Base-by-base conservation (phyloP, 2,329 filamentous ascomycete genomes). In the Podosphaera leucotricha region DNA sequence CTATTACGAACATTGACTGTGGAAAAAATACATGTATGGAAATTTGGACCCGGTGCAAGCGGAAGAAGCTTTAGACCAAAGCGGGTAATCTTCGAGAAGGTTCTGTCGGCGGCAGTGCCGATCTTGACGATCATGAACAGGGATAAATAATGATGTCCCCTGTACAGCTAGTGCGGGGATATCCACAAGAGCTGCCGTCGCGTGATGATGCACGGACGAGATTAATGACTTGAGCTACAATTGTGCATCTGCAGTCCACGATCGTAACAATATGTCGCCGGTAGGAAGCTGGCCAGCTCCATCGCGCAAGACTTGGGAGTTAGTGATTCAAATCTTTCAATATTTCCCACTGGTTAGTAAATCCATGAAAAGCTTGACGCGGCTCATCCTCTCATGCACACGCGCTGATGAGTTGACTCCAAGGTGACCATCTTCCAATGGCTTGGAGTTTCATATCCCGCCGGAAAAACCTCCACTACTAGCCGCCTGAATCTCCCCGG, bases 401-500 rank as follows among this genome's bases (percentile, higher is more conserved):
- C 22, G 16, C 11, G 8, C 30, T 19, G 11, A n/a, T 36, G 28
- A 18, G 20, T 48, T 21, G 45, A 33, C 24, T 33, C 11, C n/a
- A 48, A 92, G 84, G 56, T 84, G 49, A 77, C 77, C 0, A 70
- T 74, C 1, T 43, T 72, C 19, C 85, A 93, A 72, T 92, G 80
- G 77, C 15, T 49, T 2, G 63, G 69, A n/a, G 70, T 73, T 45
- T 93, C 74, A 70, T 90, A 94, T 60, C 82, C 82, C 43, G 84
- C 87, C 66, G 90, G 90, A 59, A 95, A 95, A 63, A 93, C 86
- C 2, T 92, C 84, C 2, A 69, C 75, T 16, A 57, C 67, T 2
- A 85, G 79, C 53, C 64, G 64, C 11, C 66, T 90, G 58, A 98
- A 98, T 62, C 61, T 95, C n/a, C 82, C 86, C 1, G 90, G 90